phyloP scores from a whole-genome alignment of 1,139 yeast genomes.

The Torulaspora pretoriensis region DNA sequence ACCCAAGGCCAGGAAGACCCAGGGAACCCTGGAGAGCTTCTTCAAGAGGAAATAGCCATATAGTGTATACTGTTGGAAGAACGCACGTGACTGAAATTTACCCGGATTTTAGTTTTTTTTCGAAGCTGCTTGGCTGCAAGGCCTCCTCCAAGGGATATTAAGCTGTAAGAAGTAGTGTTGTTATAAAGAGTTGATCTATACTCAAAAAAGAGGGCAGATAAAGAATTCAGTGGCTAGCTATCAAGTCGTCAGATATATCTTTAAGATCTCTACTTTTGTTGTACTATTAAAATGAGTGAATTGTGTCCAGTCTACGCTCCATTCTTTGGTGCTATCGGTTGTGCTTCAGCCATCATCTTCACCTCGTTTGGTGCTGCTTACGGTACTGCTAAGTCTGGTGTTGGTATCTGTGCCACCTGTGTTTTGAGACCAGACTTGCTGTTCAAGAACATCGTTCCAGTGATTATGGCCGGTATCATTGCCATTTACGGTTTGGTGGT shows the following conservation, averaged over 20 bases:
- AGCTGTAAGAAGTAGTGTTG: neutral
- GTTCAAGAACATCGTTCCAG: conserved; percentile 89
- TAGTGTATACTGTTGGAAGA: neutral
- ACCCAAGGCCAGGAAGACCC: conserved; percentile 23
- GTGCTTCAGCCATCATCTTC: conserved; percentile 98
- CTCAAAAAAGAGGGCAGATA: conserved; percentile 2
- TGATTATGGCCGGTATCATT: conserved; percentile 99
- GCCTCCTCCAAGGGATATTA: conserved; percentile 14
- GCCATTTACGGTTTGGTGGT: conserved; percentile 98
- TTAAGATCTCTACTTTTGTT: conserved; percentile 1
- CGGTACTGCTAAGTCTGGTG: conserved; percentile 99
- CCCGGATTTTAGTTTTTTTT: conserved; percentile 14
- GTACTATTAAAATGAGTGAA: conserved; percentile 30
- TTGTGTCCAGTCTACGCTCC: conserved; percentile 50
- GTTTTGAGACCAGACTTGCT: conserved; percentile 94
- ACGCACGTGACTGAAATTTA: conserved; percentile 13
- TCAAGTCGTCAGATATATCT: neutral
- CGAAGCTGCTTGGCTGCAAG: conserved; percentile 11
- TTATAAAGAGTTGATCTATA: neutral
- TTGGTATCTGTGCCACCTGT: conserved; percentile 98
- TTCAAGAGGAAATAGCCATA: conserved; percentile 23
- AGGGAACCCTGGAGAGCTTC: conserved; percentile 32
- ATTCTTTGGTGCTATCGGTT: conserved; percentile 96
- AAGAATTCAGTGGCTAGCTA: neutral
- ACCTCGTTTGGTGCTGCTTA: conserved; percentile 99